A percentile compares a stretch with the other conserved stretches of the same genome.
Evolutionary conservation across 768 basidiomycete genomes (phyloP).

Genomic region (Neoboletus brunneissimus): DNA sequence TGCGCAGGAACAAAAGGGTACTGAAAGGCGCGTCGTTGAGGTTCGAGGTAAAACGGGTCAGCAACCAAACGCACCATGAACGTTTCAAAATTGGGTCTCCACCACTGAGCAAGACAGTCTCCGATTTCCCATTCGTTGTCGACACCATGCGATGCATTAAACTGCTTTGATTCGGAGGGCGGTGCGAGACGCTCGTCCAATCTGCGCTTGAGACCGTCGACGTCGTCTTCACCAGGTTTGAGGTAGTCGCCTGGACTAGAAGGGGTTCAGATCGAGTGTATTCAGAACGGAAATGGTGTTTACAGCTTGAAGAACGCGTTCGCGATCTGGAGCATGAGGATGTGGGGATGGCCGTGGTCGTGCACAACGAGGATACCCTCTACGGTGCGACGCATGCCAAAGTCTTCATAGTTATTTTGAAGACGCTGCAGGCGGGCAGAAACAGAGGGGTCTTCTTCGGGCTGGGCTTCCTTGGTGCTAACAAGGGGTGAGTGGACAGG

Average conservation of each 20-base stretch:
- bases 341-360: conserved; percentile 96
- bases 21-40: conserved; percentile 37
- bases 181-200: conserved; percentile 89
- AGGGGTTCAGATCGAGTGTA: background rate
- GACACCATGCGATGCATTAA: conserved; percentile 70
- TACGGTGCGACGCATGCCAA: conserved; percentile 94
- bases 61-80: conserved; percentile 75
- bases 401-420: conserved; percentile 95
- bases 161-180: conserved; percentile 67
- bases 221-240: conserved; percentile 92
- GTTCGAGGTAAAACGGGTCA: background rate
- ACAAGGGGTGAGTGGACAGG: conserved; percentile 4
- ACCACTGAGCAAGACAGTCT: conserved; percentile 98
- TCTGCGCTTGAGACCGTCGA: conserved; percentile 84
- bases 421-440: conserved; percentile 91
- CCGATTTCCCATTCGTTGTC: conserved; percentile 96
- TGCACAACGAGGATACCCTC: conserved; percentile 80
- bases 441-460: conserved; percentile 96
- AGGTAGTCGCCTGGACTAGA: conserved; percentile 95
- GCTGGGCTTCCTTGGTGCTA: conserved; percentile 94
- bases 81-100: conserved; percentile 97
- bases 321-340: conserved; percentile 97
- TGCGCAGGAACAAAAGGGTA: conserved; percentile 95
- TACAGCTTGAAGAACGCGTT: conserved; percentile 99
- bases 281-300: conserved; percentile 26